Percentiles rank a stretch among this genome's conserved stretches.
These are phyloP conservation scores for Boletellus sp. DNA, from an alignment of 768 basidiomycete genomes.

Conservation along the genomic window DNA sequence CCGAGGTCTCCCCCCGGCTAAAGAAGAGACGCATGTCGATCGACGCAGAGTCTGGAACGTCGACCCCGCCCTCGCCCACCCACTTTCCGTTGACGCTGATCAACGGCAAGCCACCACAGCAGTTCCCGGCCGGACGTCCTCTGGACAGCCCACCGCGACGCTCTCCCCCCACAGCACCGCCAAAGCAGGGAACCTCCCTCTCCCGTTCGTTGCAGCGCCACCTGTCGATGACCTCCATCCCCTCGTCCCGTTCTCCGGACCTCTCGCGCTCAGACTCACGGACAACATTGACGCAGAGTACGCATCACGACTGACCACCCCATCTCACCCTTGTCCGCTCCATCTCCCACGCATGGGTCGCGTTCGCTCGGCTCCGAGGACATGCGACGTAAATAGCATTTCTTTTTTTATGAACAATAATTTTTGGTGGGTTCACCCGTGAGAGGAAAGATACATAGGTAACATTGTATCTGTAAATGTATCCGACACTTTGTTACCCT, in stretches of 20 bases:
- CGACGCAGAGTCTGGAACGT: neutral
- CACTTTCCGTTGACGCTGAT: constrained; percentile 20
- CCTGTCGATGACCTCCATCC: constrained; percentile 23
- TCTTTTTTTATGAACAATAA: constrained; percentile 5
- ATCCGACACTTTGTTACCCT: constrained; percentile 18
- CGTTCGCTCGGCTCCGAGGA: no score
- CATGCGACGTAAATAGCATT: neutral
- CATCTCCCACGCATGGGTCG: neutral
- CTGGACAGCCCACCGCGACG: constrained; percentile 5
- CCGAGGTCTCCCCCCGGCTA: constrained; percentile 15
- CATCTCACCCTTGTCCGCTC: neutral
- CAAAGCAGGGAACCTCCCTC: constrained; percentile 10
- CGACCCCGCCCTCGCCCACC: neutral
- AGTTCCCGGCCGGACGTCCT: constrained; percentile 25
- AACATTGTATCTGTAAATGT: constrained; percentile 25
- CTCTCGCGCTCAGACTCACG: constrained; percentile 20
- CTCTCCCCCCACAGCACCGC: neutral
- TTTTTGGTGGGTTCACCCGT: neutral
- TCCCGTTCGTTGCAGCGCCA: constrained; percentile 26
- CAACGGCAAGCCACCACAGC: constrained; percentile 31
- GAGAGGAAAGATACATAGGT: constrained; percentile 8
- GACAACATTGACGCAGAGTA: constrained; percentile 16
- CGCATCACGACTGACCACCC: constrained; percentile 10
- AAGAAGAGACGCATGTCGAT: constrained; percentile 28
- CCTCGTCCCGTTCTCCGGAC: constrained; percentile 11